These are phyloP conservation scores for Ophiosphaerella korrae DNA, from an alignment of 2,329 filamentous ascomycete species.

Conservation along the genomic window DNA sequence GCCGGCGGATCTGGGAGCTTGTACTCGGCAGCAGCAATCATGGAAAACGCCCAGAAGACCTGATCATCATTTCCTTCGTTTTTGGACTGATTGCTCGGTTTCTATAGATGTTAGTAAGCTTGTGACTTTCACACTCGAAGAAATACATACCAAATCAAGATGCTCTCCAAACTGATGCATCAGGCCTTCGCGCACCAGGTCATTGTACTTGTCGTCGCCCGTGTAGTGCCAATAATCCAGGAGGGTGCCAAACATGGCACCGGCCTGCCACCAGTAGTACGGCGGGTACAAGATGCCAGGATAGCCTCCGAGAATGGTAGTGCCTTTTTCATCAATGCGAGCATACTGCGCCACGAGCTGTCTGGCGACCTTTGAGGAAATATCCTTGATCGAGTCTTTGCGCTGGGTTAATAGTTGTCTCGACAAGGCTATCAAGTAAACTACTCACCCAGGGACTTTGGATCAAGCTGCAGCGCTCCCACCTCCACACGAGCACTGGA, in stretches of 20 bases:
- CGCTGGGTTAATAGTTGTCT: constrained; percentile 2
- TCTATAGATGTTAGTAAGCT: constrained; percentile 21
- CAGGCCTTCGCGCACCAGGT: constrained; percentile 61
- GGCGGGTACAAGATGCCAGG: constrained; percentile 52
- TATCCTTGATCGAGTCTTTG: constrained; percentile 54
- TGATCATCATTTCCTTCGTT: constrained; percentile 62
- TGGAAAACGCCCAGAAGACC: constrained; percentile 62
- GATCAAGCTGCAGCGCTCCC: constrained; percentile 31
- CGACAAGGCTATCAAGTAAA: neutral
- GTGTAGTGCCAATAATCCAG: constrained; percentile 89
- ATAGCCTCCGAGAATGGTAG: constrained; percentile 48
- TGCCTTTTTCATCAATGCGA: constrained; percentile 54
- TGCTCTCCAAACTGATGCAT: constrained; percentile 40
- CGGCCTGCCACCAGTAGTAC: constrained; percentile 72
- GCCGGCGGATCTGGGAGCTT: constrained; percentile 51
- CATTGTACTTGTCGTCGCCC: constrained; percentile 72
- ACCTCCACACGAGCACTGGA: constrained; percentile 23
- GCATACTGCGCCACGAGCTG: constrained; percentile 61
- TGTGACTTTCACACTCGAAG: neutral
- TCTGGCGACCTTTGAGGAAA: constrained; percentile 51
- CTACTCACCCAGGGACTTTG: constrained; percentile 24
- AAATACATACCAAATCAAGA: constrained; percentile 29
- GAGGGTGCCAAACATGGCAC: constrained; percentile 71
- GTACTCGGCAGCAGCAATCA: constrained; percentile 61
- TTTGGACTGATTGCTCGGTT: constrained; percentile 44